Evolutionary conservation across 495 filamentous ascomycete species (phyloP).

Genomic region (Trichocladium antarcticum): DNA sequence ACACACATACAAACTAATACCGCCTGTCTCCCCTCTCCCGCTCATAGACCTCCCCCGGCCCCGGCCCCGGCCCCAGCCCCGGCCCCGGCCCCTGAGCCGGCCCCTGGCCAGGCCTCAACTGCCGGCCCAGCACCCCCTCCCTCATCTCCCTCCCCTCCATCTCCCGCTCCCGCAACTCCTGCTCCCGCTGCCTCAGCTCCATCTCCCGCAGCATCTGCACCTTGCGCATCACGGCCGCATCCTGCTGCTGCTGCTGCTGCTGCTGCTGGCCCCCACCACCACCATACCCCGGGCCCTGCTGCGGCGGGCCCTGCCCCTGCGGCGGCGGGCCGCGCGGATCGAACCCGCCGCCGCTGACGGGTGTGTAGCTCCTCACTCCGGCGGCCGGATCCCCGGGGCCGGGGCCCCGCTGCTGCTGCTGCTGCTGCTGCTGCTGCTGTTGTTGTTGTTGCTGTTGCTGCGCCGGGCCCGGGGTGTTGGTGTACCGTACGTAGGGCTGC

Average conservation of each 20-base stretch:
- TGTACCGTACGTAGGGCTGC: conserved; percentile 28
- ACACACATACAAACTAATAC: background rate
- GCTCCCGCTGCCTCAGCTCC: background rate
- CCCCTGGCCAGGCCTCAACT: conserved; percentile 4
- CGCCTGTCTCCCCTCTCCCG: background rate
- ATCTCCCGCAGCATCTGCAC: conserved; percentile 11
- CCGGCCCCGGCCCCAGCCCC: conserved; percentile 14
- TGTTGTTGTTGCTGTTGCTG: conserved; percentile 3
- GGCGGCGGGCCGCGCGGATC: conserved; percentile 20
- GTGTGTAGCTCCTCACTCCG: conserved; percentile 22
- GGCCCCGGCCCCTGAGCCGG: background rate
- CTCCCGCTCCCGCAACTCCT: background rate
- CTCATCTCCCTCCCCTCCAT: background rate
- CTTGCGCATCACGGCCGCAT: conserved; percentile 2
- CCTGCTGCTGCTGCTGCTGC: background rate
- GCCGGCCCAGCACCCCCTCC: background rate
- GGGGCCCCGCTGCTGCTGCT: background rate
- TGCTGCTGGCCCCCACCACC: conserved; percentile 8
- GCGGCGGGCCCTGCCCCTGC: background rate
- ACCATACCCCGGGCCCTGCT: too few species aligned
- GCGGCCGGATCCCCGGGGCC: background rate
- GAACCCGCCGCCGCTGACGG: conserved; percentile 13
- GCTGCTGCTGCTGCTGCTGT: background rate
- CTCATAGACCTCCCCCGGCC: background rate
- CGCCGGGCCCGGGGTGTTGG: conserved; percentile 21